Conservation (phyloP, 2,329 filamentous ascomycete species). For the Fusarium transvaalense region DNA sequence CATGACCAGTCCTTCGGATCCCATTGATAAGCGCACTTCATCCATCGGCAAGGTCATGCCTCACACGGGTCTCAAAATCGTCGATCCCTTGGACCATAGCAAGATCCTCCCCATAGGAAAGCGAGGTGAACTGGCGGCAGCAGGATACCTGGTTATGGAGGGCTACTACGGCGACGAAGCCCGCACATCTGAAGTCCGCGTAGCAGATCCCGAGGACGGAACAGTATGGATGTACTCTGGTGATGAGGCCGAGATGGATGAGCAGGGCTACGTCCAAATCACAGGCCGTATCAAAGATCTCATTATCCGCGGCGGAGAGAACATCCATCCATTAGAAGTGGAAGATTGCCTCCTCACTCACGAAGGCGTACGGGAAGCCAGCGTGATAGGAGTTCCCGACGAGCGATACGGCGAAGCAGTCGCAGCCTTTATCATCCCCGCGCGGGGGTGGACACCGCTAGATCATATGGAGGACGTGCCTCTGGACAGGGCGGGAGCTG, state of each 20-base stretch:
- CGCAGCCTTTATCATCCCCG: slow-evolving; percentile 81
- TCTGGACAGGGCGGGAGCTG: slow-evolving; percentile 21
- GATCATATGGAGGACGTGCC: slow-evolving; percentile 45
- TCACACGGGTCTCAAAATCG: slow-evolving; percentile 82
- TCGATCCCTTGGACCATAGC: slow-evolving; percentile 72
- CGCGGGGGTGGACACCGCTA: slow-evolving; percentile 46
- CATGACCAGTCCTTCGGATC: slow-evolving; percentile 86
- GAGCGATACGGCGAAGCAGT: slow-evolving; percentile 88
- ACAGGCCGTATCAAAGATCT: slow-evolving; percentile 94
- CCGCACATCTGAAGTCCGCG: slow-evolving; percentile 75
- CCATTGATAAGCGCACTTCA: slow-evolving; percentile 77
- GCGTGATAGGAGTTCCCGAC: slow-evolving; percentile 87
- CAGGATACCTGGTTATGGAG: slow-evolving; percentile 90
- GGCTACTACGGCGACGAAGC: slow-evolving; percentile 85
- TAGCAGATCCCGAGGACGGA: slow-evolving; percentile 59
- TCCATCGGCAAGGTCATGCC: slow-evolving; percentile 86
- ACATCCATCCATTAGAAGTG: slow-evolving; percentile 93
- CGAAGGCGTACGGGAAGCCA: slow-evolving; percentile 77
- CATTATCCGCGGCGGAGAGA: slow-evolving; percentile 95
- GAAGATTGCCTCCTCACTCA: slow-evolving; percentile 88
- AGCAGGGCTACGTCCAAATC: slow-evolving; percentile 85
- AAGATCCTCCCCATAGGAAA: slow-evolving; percentile 72
- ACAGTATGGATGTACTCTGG: slow-evolving; percentile 91
- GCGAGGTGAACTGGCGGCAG: slow-evolving; percentile 83
- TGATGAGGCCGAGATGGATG: slow-evolving; percentile 89